Percentiles rank a stretch among this genome's conserved stretches.
phyloP scores from a whole-genome alignment of 805 yeast genomes.

The Millerozyma miso region DNA sequence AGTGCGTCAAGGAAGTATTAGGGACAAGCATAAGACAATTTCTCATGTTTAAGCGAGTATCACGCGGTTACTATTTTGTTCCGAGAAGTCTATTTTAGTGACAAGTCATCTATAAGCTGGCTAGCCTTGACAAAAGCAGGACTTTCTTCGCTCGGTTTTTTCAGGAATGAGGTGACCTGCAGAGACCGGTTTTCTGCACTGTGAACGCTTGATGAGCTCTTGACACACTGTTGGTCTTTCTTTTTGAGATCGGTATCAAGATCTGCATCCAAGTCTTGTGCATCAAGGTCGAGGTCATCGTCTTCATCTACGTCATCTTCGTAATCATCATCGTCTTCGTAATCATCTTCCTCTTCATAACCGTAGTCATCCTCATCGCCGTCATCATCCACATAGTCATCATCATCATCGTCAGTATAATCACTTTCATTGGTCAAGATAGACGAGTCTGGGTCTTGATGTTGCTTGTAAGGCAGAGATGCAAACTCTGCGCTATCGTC shows the following conservation, averaged over 20 bases:
- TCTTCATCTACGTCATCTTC: slow-evolving; percentile 12
- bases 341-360: slow-evolving; percentile 18
- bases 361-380: slow-evolving; percentile 22
- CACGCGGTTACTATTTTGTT: too few species aligned
- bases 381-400: slow-evolving; percentile 1
- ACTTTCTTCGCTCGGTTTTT: slow-evolving; percentile 8
- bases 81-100: neutral
- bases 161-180: slow-evolving; percentile 1
- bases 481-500: neutral
- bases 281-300: slow-evolving; percentile 13
- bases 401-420: slow-evolving; percentile 11
- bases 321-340: slow-evolving; percentile 28
- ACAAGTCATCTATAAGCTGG: slow-evolving; percentile 1
- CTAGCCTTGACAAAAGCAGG: slow-evolving; percentile 11
- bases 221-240: neutral
- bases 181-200: neutral
- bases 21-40: too few species aligned
- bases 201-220: neutral
- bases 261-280: slow-evolving; percentile 13
- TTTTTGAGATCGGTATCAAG: slow-evolving; percentile 10
- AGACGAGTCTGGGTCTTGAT: neutral
- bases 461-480: neutral
- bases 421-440: slow-evolving; percentile 11
- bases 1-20: too few species aligned
- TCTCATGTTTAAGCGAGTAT: too few species aligned